Evolutionary conservation across 1,284 basidiomycete genomes (phyloP).

Genomic region (Puccinia triticina): DNA sequence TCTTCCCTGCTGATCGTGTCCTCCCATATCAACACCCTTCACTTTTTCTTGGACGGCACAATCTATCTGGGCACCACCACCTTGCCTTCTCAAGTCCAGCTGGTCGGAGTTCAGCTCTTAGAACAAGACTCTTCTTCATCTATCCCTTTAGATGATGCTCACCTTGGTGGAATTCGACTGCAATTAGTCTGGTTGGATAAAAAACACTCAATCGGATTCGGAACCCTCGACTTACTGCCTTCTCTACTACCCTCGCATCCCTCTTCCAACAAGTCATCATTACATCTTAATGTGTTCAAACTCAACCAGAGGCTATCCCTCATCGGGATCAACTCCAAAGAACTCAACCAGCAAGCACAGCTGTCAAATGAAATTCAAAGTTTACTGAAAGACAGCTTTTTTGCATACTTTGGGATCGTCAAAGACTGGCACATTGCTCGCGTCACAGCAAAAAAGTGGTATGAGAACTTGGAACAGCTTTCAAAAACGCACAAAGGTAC

Average conservation of each 20-base stretch:
- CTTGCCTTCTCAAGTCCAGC: constrained; percentile 23
- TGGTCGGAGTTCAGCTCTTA: constrained; percentile 32
- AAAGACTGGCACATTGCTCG: constrained; percentile 41
- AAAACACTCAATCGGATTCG: background rate
- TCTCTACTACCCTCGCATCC: background rate
- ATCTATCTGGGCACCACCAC: constrained; percentile 43
- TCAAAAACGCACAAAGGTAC: constrained; percentile 26
- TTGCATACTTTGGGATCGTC: constrained; percentile 40
- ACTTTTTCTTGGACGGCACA: constrained; percentile 40
- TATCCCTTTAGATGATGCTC: background rate
- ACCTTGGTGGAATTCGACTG: constrained; percentile 26
- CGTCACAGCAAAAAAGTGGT: constrained; percentile 35
- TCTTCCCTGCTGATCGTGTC: constrained; percentile 43
- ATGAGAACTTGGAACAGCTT: constrained; percentile 40
- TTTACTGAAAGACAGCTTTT: constrained; percentile 41
- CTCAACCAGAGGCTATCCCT: constrained; percentile 22
- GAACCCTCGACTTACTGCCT: constrained; percentile 25
- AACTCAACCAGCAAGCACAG: constrained; percentile 34
- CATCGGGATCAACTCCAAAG: constrained; percentile 34
- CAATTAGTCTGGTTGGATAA: constrained; percentile 30
- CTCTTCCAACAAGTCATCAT: background rate
- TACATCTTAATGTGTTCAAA: background rate
- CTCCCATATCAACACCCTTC: constrained; percentile 33
- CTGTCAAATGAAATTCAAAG: constrained; percentile 40
- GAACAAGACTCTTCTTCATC: constrained; percentile 5